Evolutionary conservation across 2,329 filamentous ascomycete species (phyloP).

Genomic region (Albophoma yamanashiensis): DNA sequence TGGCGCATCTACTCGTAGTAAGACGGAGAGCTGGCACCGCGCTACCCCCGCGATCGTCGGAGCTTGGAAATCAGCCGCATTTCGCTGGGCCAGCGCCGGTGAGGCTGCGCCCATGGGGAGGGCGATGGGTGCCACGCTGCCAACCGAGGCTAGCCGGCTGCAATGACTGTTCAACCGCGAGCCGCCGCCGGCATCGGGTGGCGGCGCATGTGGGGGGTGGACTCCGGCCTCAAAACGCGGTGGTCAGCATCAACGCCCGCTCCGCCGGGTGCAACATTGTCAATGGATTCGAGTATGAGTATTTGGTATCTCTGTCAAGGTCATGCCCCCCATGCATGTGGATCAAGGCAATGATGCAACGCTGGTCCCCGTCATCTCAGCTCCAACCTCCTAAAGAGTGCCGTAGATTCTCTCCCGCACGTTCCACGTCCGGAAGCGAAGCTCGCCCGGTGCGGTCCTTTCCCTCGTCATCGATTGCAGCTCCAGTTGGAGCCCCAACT

Average conservation of each 20-base stretch:
- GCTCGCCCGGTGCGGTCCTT: background rate
- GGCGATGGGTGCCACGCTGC: too few species aligned
- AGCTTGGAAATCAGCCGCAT: background rate
- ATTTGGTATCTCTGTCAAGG: background rate
- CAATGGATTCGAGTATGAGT: background rate
- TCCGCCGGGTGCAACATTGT: background rate
- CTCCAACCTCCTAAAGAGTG: background rate
- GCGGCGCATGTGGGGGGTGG: background rate
- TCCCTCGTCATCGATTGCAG: slow-evolving; percentile 3
- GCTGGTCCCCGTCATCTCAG: background rate
- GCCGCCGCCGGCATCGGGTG: background rate
- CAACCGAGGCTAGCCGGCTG: background rate
- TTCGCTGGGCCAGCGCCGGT: background rate
- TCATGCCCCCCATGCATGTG: background rate
- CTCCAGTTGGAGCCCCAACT: slow-evolving; percentile 11
- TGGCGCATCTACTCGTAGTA: background rate
- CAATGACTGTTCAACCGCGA: background rate
- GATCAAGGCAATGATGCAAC: background rate
- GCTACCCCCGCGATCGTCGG: background rate
- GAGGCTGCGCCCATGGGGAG: background rate
- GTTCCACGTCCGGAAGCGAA: background rate
- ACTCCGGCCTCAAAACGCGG: background rate
- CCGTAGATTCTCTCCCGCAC: background rate
- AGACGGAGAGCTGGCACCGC: background rate
- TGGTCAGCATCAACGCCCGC: background rate